phyloP scores from a whole-genome alignment of 2,329 filamentous ascomycete species.

The Ophioceras dolichostomum region DNA sequence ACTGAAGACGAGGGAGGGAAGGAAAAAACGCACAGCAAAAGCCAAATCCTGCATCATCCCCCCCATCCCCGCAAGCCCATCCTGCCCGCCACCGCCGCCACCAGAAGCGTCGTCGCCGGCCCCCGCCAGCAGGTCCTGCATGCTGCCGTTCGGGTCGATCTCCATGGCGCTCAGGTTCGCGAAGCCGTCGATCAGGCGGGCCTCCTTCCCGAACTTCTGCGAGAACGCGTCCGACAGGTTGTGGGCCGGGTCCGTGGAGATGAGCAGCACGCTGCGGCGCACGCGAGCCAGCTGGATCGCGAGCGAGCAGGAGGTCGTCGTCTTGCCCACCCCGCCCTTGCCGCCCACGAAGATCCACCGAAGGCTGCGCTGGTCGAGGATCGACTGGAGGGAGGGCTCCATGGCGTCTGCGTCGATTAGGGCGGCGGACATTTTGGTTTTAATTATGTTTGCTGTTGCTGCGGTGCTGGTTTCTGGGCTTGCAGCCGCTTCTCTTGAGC shows the following conservation, averaged over 20 bases:
- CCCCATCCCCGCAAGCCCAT: constrained; percentile 65
- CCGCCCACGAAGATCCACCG: constrained; percentile 99
- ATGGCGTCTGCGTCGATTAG: constrained; percentile 54
- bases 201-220: constrained; percentile 99
- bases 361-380: constrained; percentile 88
- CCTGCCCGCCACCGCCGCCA: constrained; percentile 39
- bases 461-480: too few species aligned
- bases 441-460: too few species aligned
- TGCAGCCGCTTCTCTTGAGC: too few species aligned
- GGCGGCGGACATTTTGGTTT: constrained; percentile 26
- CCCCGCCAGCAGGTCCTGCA: constrained; percentile 82
- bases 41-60: constrained; percentile 98
- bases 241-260: constrained; percentile 96
- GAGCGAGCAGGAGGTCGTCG: constrained; percentile 96
- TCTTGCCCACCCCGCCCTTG: constrained; percentile 97
- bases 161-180: constrained; percentile 96
- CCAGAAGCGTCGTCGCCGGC: constrained; percentile 52
- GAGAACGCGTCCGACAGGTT: constrained; percentile 96
- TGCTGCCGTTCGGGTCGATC: constrained; percentile 95
- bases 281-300: constrained; percentile 95
- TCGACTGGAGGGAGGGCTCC: constrained; percentile 86
- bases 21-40: constrained; percentile 57
- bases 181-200: constrained; percentile 82
- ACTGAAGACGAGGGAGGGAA: constrained; percentile 1
- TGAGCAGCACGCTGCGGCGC: constrained; percentile 90